Conservation (phyloP, 2,329 filamentous ascomycete genomes). For the Penicillium sp. region DNA sequence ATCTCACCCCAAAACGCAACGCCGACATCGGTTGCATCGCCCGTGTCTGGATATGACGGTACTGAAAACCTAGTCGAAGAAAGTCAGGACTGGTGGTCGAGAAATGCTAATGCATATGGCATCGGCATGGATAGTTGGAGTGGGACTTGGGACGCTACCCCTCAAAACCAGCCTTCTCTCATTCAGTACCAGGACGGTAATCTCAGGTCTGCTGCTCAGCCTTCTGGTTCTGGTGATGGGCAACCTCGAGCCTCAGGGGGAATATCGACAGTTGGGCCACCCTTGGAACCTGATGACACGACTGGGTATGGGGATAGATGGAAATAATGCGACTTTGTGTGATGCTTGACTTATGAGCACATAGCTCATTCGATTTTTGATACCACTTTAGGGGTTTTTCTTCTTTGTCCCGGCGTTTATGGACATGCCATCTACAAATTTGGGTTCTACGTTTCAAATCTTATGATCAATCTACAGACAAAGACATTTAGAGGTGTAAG, state of each 20-base stretch:
- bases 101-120: constrained; percentile 61
- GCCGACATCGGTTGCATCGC: constrained; percentile 30
- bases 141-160: constrained; percentile 27
- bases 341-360: background rate
- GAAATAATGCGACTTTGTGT: constrained; percentile 10
- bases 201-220: constrained; percentile 1
- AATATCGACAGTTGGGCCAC: background rate
- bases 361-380: background rate
- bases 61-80: constrained; percentile 62
- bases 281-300: background rate
- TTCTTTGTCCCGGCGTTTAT: background rate
- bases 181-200: constrained; percentile 10
- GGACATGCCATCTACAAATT: background rate
- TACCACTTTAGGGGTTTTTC: background rate
- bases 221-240: background rate
- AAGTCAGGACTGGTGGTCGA: constrained; percentile 63
- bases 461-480: background rate
- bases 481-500: background rate
- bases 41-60: constrained; percentile 57
- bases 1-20: constrained; percentile 17
- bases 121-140: constrained; percentile 63
- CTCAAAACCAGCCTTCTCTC: constrained; percentile 13
- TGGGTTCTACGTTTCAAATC: too few relatives aligned
- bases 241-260: background rate
- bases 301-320: constrained; percentile 13